A percentile compares a stretch with the other conserved stretches of the same genome.
Evolutionary conservation across 2,329 filamentous ascomycete species (phyloP).

Genomic region (Torrubiella hemipterigena): DNA sequence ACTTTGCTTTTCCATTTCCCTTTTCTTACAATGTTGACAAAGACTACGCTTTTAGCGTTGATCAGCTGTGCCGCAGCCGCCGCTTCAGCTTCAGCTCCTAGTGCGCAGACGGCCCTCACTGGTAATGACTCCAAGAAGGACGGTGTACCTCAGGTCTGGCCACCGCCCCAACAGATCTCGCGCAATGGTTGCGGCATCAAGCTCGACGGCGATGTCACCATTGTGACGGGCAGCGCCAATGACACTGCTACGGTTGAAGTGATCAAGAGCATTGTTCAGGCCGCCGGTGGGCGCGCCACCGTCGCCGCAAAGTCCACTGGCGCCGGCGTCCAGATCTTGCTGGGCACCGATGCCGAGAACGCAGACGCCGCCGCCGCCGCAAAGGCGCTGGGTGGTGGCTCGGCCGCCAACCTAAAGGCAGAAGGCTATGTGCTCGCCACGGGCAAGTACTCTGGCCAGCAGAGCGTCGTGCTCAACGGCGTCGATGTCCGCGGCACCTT

Average conservation of each 20-base stretch:
- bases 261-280: constrained; percentile 4
- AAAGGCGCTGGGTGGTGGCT: constrained; percentile 5
- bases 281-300: constrained; percentile 5
- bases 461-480: constrained; percentile 7
- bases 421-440: constrained; percentile 7
- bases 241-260: constrained; percentile 5
- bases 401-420: constrained; percentile 3
- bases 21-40: too few relatives aligned
- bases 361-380: constrained; percentile 5
- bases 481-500: constrained; percentile 8
- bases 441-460: constrained; percentile 4
- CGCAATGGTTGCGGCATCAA: constrained; percentile 1
- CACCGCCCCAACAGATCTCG: constrained; percentile 8
- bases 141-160: constrained; percentile 5
- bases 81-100: too few relatives aligned
- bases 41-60: too few relatives aligned
- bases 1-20: too few relatives aligned
- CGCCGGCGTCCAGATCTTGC: constrained; percentile 4
- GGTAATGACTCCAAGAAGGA: background rate
- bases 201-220: constrained; percentile 5
- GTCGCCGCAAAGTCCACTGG: constrained; percentile 1
- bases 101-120: background rate
- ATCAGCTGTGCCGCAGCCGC: too few relatives aligned
- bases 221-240: constrained; percentile 7
- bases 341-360: constrained; percentile 6